Evolutionary conservation across 2,329 filamentous ascomycete genomes (phyloP).

Genomic region (Neonectria neomacrospora): DNA sequence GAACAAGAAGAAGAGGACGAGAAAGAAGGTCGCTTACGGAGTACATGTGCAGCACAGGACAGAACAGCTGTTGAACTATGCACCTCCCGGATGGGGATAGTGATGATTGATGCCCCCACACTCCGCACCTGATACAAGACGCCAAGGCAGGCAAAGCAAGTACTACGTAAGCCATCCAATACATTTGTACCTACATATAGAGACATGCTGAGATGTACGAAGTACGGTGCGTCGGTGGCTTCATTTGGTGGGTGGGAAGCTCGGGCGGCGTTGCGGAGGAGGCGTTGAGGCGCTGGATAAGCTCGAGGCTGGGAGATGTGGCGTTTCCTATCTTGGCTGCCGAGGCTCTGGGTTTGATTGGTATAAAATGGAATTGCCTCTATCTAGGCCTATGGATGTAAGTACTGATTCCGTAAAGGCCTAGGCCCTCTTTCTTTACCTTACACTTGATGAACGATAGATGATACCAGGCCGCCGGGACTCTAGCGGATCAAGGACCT

Average conservation of each 20-base stretch:
- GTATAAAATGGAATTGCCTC: neutral
- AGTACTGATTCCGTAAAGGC: neutral
- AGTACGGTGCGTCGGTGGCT: neutral
- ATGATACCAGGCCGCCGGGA: neutral
- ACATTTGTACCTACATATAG: no score
- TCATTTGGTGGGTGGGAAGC: neutral
- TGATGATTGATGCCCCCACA: neutral
- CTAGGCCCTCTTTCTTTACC: neutral
- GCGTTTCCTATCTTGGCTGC: neutral
- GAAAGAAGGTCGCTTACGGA: no score
- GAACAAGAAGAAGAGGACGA: no score
- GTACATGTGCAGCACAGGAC: no score
- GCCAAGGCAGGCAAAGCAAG: no score
- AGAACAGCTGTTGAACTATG: no score
- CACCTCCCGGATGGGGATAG: slow-evolving; percentile 13
- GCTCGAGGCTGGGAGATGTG: slow-evolving; percentile 7
- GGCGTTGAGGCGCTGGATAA: slow-evolving; percentile 1
- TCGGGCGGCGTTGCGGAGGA: slow-evolving; percentile 15
- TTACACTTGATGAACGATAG: neutral
- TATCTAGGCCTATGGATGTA: neutral
- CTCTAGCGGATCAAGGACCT: neutral
- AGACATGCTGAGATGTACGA: no score
- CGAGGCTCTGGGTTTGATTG: no score
- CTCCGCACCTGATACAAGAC: no score
- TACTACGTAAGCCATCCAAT: no score